Evolutionary conservation across 306 rosid species (phyloP), one percentile per base, ranked within the genome.

Genomic region (Leucaena leucocephala): DNA sequence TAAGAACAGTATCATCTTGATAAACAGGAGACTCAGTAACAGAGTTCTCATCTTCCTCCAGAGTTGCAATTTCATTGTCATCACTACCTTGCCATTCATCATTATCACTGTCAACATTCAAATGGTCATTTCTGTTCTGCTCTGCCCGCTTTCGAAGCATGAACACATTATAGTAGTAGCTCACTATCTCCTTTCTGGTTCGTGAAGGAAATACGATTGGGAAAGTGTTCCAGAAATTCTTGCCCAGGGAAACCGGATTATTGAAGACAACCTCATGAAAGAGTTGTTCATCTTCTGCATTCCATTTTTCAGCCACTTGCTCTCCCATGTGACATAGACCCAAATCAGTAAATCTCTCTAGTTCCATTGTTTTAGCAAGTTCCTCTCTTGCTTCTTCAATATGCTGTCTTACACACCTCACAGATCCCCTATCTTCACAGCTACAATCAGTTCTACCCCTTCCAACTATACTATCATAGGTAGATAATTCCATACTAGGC

Each of bases 121-220:
- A 66, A 2, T 81, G 84, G 42, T 82, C 85, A 27, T 71, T 82
- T 81, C 97, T 83, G 85, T 92, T 94, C 87, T 94, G 98, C 83
- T 87, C 89, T 15, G 94, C 91, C 71, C 98, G 84, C 78, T 65
- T 92, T 68, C 85, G 84, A 75, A 94, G 91, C 93, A 94, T 90
- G 81, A 94, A 92, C 44, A 92, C 98, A 42, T 94, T 94, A 71
- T 92, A 94, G 81, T 94, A 94, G 83, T 92, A 94, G 80, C 97
- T 91, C 48, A 94, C 98, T 48, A 92, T 87, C 80, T 91, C 97
- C 87, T 9, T 88, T 82, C 87, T 94, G 66, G 86, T 87, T 77
- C 86, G 88, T 21, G 86, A 89, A 68, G 97, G 87, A 62, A 94
- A 91, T 71, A 55, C 91, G 14, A 71, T 68, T 49, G 89, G 84